Evolutionary conservation across 352 stramenopile genomes (phyloP), one percentile per base, ranked within the genome.

Genomic region (Pythium dissotocum): DNA sequence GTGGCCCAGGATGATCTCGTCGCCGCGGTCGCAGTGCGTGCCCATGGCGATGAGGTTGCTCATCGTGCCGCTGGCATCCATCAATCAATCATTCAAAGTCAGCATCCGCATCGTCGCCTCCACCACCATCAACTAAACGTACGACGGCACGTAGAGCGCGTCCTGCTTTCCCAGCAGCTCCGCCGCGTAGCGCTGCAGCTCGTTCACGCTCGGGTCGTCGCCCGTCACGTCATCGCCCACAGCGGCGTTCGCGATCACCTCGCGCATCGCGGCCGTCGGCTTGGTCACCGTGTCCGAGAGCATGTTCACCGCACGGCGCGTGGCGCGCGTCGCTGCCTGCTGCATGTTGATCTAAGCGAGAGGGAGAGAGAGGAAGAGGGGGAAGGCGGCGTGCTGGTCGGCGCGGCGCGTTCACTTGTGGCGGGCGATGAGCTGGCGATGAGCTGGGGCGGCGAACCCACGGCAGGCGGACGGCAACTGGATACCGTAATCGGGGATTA

Each of bases 251-350:
- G 89, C 80, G 69, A 98, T 98, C 6, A 85, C 76, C 36, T 95
- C 77, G n/a, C 97, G 82, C 97, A 99, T 99, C 59, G 80, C 79
- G 26, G 73, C 55, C 28, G 84, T 95, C 21, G 97, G 97, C 63
- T 87, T 72, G 9, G 98, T 99, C 21, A 99, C 92, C 26, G 98
- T 99, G 80, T 99, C 98, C 63, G 88, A 98, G 49, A 98, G 76
- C 53, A 99, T 79, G 82, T 99, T 98, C 48, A 98, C 61, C 24
- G 71, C 61, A n/a, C 55, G 69, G 9, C 63, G 67, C 49, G 67
- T 70, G 38, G 42, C 58, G 49, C 65, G 63, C 26, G 56, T 63
- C 42, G 53, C 36, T 38, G 48, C 57, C 26, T 61, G 49, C 18
- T 48, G 58, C 53, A 52, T 52, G 44, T 18, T 52, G 44, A 28